phyloP scores from a whole-genome alignment of 2,329 filamentous ascomycete species.

The Cladosporium sphaerospermum region DNA sequence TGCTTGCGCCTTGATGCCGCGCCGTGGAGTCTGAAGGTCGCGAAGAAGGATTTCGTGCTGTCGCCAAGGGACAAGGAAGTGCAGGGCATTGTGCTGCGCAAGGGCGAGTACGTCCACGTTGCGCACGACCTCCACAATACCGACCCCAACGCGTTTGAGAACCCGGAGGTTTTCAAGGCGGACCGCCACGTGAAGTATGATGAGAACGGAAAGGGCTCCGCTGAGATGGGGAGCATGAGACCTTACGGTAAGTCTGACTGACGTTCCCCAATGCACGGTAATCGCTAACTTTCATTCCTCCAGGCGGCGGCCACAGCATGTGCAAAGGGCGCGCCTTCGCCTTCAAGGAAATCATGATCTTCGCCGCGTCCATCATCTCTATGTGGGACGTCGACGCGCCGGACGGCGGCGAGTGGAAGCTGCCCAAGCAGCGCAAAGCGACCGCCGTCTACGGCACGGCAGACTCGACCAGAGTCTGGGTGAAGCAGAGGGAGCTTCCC shows the following conservation, averaged over 20 bases:
- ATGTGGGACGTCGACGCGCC: constrained; percentile 52
- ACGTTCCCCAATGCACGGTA: not conserved
- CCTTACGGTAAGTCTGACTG: constrained; percentile 35
- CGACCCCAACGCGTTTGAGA: constrained; percentile 29
- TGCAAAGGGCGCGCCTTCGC: constrained; percentile 48
- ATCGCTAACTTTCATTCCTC: not conserved
- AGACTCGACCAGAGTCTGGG: constrained; percentile 48
- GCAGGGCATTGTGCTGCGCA: constrained; percentile 26
- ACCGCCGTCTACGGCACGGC: constrained; percentile 47
- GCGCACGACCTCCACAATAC: constrained; percentile 33
- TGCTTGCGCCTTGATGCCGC: constrained; percentile 31
- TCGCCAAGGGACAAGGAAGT: constrained; percentile 31
- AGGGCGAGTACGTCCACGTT: constrained; percentile 32
- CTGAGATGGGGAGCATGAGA: constrained; percentile 39
- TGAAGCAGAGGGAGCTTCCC: constrained; percentile 32
- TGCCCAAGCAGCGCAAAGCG: constrained; percentile 46
- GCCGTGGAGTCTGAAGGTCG: constrained; percentile 31
- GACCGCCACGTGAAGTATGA: constrained; percentile 32
- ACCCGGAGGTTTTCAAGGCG: constrained; percentile 27
- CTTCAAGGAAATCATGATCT: constrained; percentile 45
- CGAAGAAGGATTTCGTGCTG: constrained; percentile 32
- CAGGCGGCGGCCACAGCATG: constrained; percentile 41
- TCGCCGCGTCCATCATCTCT: constrained; percentile 47
- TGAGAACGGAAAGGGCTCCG: constrained; percentile 21
- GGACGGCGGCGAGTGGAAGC: constrained; percentile 40